Percentiles rank a stretch among this genome's conserved stretches.
Evolutionary conservation across 352 stramenopile genomes (phyloP).

Genomic region (Globisporangium megalacanthum): DNA sequence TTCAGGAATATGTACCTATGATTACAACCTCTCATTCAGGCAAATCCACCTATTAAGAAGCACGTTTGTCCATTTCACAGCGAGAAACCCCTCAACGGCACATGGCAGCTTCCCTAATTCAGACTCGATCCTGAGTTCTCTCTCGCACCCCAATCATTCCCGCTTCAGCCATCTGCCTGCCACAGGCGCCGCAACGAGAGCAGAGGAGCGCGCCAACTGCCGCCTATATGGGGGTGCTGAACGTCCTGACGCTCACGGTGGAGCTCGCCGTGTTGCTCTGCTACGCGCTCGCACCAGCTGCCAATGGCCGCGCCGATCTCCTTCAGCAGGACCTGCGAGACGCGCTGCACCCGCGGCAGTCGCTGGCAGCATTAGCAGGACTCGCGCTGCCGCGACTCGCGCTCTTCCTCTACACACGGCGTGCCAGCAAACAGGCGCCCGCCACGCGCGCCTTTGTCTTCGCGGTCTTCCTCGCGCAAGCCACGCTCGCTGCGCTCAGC

Average conservation of each 20-base stretch:
- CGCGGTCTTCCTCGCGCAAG: slow-evolving; percentile 60
- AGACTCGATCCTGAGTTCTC: too few relatives aligned
- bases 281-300: slow-evolving; percentile 44
- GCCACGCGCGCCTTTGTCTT: slow-evolving; percentile 79
- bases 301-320: slow-evolving; percentile 20
- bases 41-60: too few relatives aligned
- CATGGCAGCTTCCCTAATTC: too few relatives aligned
- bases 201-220: too few relatives aligned
- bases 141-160: not conserved
- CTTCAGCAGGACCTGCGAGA: slow-evolving; percentile 31
- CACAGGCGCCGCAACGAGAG: not conserved
- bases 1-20: too few relatives aligned
- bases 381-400: slow-evolving; percentile 46
- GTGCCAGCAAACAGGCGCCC: slow-evolving; percentile 61
- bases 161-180: not conserved
- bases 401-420: slow-evolving; percentile 67
- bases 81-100: too few relatives aligned
- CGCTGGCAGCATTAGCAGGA: slow-evolving; percentile 44
- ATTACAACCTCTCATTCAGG: too few relatives aligned
- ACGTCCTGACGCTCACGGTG: slow-evolving; percentile 45
- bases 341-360: slow-evolving; percentile 57
- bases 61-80: too few relatives aligned
- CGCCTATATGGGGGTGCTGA: slow-evolving; percentile 57
- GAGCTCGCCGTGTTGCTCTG: slow-evolving; percentile 53
- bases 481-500: slow-evolving; percentile 30